phyloP scores from a whole-genome alignment of 108 stramenopile genomes.

The Cyclotella sp. region DNA sequence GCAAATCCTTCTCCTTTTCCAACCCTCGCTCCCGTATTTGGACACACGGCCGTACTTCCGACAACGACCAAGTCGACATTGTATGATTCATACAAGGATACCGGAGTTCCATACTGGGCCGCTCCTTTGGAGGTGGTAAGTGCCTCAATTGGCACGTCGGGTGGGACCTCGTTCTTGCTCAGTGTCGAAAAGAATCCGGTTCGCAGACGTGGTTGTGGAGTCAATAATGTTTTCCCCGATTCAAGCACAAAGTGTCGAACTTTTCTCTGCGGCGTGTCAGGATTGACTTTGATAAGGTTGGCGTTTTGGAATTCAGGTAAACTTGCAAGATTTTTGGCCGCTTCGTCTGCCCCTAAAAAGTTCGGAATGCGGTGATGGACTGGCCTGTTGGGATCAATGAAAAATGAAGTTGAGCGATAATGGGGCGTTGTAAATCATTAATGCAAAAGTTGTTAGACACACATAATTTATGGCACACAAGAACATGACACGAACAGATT shows the following conservation, averaged over 20 bases:
- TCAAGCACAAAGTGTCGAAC: constrained; percentile 62
- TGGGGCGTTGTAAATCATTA: no score
- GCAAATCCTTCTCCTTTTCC: constrained; percentile 84
- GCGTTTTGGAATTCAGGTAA: constrained; percentile 65
- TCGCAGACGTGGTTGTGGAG: constrained; percentile 72
- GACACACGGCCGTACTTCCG: constrained; percentile 78
- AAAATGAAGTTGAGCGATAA: no score
- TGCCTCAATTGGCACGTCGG: constrained; percentile 56
- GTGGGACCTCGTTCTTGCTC: constrained; percentile 45
- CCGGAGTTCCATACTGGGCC: constrained; percentile 66
- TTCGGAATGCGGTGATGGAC: constrained; percentile 82
- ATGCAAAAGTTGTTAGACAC: no score
- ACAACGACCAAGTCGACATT: constrained; percentile 75
- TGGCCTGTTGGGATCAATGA: constrained; percentile 31
- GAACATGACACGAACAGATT: neutral
- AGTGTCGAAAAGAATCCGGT: constrained; percentile 76
- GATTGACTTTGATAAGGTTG: constrained; percentile 66
- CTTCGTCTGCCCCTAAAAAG: constrained; percentile 65
- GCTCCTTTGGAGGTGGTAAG: constrained; percentile 70
- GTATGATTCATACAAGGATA: constrained; percentile 67
- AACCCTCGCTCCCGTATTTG: constrained; percentile 72
- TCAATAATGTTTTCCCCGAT: constrained; percentile 68
- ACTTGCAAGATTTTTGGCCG: constrained; percentile 53
- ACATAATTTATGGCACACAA: no score
- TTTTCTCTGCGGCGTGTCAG: constrained; percentile 70